A percentile compares a stretch with the other conserved stretches of the same genome.
These are phyloP conservation scores for Saccharomycopsis fodiens DNA, from an alignment of 805 yeast species.

Conservation along the genomic window DNA sequence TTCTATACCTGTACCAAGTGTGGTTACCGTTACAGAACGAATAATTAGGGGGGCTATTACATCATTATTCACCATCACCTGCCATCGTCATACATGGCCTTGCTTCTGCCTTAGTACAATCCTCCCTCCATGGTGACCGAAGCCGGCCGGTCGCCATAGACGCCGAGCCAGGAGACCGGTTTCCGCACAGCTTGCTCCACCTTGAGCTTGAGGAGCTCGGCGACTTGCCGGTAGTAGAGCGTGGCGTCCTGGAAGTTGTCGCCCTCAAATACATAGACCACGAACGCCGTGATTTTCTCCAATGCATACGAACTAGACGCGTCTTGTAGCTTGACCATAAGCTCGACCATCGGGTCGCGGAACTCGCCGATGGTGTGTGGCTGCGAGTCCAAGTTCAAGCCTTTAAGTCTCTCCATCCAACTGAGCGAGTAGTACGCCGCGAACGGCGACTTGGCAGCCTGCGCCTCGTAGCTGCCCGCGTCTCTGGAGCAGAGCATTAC, in stretches of 20 bases:
- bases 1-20: conserved; percentile 94
- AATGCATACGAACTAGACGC: not conserved
- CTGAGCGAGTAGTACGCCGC: conserved; percentile 7
- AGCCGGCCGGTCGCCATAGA: conserved; percentile 66
- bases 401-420: conserved; percentile 20
- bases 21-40: conserved; percentile 90
- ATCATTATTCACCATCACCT: no score
- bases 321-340: conserved; percentile 1
- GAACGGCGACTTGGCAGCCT: conserved; percentile 2
- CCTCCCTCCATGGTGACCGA: conserved; percentile 74
- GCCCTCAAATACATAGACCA: conserved; percentile 76
- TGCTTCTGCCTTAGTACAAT: conserved; percentile 30
- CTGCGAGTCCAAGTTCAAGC: conserved; percentile 15
- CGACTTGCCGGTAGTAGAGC: conserved; percentile 5
- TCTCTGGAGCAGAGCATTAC: conserved; percentile 54
- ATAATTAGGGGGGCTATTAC: conserved; percentile 51
- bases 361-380: not conserved
- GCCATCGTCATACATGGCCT: not conserved
- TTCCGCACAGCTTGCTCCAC: conserved; percentile 31
- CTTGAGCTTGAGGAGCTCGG: conserved; percentile 5
- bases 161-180: conserved; percentile 81
- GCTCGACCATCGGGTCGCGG: not conserved
- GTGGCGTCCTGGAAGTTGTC: conserved; percentile 50
- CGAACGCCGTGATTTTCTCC: conserved; percentile 32
- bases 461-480: conserved; percentile 20